These are phyloP conservation scores for Plantago elongata DNA, from an alignment of 257 asterid genomes.

Conservation along the genomic window DNA sequence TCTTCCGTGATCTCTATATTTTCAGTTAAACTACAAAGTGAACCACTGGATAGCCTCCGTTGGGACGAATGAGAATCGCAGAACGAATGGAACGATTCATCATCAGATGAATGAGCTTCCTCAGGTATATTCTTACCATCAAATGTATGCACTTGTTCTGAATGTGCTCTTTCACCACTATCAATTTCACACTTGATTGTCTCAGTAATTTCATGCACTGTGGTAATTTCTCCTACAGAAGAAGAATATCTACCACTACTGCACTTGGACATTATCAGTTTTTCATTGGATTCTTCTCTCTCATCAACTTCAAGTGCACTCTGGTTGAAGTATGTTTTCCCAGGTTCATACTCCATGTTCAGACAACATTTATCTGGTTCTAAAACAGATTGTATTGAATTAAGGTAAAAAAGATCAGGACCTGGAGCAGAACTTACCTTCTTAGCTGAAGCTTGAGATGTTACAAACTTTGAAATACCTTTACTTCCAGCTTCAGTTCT, in stretches of 20 bases:
- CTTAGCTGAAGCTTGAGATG: slow-evolving; percentile 44
- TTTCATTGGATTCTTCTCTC: slow-evolving; percentile 27
- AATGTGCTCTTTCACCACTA: slow-evolving; percentile 26
- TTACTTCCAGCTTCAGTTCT: slow-evolving; percentile 33
- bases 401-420: slow-evolving; percentile 71
- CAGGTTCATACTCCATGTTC: slow-evolving; percentile 26
- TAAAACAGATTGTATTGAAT: slow-evolving; percentile 64
- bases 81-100: slow-evolving; percentile 73
- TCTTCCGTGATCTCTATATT: slow-evolving; percentile 29
- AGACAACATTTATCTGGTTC: slow-evolving; percentile 42
- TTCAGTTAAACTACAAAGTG: slow-evolving; percentile 41
- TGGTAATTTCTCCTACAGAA: slow-evolving; percentile 38
- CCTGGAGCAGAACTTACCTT: slow-evolving; percentile 75
- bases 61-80: slow-evolving; percentile 58
- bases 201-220: slow-evolving; percentile 45
- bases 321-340: slow-evolving; percentile 20
- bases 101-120: slow-evolving; percentile 49
- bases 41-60: slow-evolving; percentile 54
- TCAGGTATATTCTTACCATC: slow-evolving; percentile 23
- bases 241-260: slow-evolving; percentile 25
- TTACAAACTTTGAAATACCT: slow-evolving; percentile 40
- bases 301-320: slow-evolving; percentile 20
- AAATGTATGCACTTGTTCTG: slow-evolving; percentile 27
- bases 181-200: slow-evolving; percentile 15
- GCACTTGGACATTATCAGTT: slow-evolving; percentile 21